Base-by-base conservation (phyloP, 441 rosid genomes). In the Erodium texanum region DNA sequence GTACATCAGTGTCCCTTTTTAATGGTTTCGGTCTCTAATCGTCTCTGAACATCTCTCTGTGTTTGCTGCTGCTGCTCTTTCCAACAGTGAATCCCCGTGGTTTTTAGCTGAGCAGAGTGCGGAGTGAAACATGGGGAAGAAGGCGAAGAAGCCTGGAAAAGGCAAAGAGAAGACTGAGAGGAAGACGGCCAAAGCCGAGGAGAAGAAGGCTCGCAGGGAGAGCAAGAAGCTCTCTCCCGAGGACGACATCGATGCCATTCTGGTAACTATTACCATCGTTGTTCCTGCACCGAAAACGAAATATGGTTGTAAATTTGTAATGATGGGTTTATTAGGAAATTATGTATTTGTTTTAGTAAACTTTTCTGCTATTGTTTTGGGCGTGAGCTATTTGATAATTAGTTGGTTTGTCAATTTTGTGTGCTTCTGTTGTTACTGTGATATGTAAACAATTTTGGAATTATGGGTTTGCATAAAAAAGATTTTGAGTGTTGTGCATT, bases 201-300 rank as follows among this genome's bases (percentile, higher is more conserved):
- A 87, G 83, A 89, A 93, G 80, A 84, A 71, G 79, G 85, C 93
- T 81, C 89, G 96, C 2, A 76, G 97, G 73, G 96, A 89, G 38
- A 77, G 79, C 77, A 89, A 93, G 82, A 93, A 93, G 66, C 76
- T 90, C 75, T 87, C 92, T 71, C 91, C 94, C 15, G 97, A 93
- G 77, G 97, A 93, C 66, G 98, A 89, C 81, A 90, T 93, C 68
- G 98, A 93, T 66, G 96, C 94, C 79, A 90, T 93, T 77, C 80
- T 93, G 86, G 97, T 89, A 85, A 14, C 52, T 71, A 41, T 29
- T 61, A 0, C 1, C 19, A 0, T n/a, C 16, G 43, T 9, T 36
- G 45, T 34, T 48, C 16, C 15, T 45, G 5, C 5, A 14, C 54
- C 54, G 54, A 14, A 45, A 45, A 45, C 3, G 54, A 45, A 14